These are phyloP conservation scores for Wickerhamomyces sydowiorum DNA, from an alignment of 805 yeast species.

Conservation along the genomic window DNA sequence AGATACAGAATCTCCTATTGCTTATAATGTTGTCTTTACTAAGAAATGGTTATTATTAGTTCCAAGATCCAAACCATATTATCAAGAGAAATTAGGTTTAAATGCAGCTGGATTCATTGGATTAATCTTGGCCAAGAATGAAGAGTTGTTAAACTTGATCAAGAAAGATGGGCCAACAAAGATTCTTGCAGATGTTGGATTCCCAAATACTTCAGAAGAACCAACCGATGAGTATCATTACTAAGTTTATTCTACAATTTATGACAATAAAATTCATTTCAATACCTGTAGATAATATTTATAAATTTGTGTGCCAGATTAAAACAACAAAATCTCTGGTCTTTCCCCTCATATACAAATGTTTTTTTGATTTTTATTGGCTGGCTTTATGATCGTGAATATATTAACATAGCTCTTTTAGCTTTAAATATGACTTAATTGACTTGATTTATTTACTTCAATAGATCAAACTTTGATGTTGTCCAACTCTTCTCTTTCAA, in stretches of 20 bases:
- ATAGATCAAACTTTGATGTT: conserved; percentile 38
- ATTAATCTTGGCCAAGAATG: conserved; percentile 66
- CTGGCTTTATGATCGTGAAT: not conserved
- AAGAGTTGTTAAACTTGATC: conserved; percentile 44
- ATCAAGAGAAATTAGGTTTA: conserved; percentile 41
- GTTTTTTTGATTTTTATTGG: not conserved
- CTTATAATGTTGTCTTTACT: conserved; percentile 81
- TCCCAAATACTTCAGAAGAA: conserved; percentile 52
- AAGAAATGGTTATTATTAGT: conserved; percentile 78
- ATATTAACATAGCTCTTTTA: not conserved
- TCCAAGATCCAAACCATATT: conserved; percentile 65
- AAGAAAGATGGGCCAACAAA: conserved; percentile 36
- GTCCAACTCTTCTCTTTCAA: conserved; percentile 86
- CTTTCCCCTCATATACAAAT: not conserved
- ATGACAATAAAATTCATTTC: too few relatives aligned
- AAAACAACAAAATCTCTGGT: too few relatives aligned
- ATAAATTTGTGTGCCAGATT: too few relatives aligned
- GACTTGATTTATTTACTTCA: not conserved
- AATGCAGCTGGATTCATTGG: conserved; percentile 84
- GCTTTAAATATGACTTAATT: not conserved
- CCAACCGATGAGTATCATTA: conserved; percentile 63
- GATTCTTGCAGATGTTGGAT: conserved; percentile 63
- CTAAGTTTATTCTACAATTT: conserved; percentile 19
- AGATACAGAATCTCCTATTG: conserved; percentile 42
- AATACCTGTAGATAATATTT: too few relatives aligned